Evolutionary conservation across 192 early-diverging fungal species (phyloP).

Genomic region (Umbelopsis isabellina): DNA sequence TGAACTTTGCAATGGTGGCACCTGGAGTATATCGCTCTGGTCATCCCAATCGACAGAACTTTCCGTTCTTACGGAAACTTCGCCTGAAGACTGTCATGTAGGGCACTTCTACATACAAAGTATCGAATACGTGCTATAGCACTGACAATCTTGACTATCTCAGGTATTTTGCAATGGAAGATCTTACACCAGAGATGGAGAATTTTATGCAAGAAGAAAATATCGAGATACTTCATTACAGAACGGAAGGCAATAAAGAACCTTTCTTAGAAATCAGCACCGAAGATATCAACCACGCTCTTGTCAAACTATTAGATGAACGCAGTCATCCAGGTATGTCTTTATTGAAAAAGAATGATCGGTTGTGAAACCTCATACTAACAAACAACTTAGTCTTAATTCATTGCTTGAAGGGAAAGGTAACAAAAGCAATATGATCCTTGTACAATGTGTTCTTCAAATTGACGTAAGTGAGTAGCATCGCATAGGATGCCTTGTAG

Average conservation of each 20-base stretch:
- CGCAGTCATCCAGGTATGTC: conserved; percentile 53
- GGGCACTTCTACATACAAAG: background rate
- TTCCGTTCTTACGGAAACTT: conserved; percentile 87
- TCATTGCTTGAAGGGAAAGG: conserved; percentile 95
- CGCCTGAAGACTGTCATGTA: conserved; percentile 88
- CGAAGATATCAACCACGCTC: conserved; percentile 53
- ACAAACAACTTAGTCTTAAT: conserved; percentile 59
- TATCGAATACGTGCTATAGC: too few species aligned
- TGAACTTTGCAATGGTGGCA: conserved; percentile 95
- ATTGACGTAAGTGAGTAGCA: conserved; percentile 54
- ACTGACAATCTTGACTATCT: background rate
- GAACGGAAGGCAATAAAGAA: conserved; percentile 87
- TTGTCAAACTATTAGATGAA: conserved; percentile 54
- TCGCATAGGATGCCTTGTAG: conserved; percentile 91
- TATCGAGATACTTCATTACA: conserved; percentile 80
- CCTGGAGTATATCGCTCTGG: conserved; percentile 94
- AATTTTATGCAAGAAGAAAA: conserved; percentile 74
- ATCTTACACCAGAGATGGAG: conserved; percentile 65
- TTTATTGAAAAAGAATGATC: background rate
- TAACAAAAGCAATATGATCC: conserved; percentile 29
- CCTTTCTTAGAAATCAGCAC: conserved; percentile 63
- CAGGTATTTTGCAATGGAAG: conserved; percentile 48
- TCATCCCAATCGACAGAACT: conserved; percentile 89
- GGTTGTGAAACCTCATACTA: background rate
- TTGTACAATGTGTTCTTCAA: background rate